Base-by-base conservation (phyloP, 2,329 filamentous ascomycete genomes). In the Hypoxylon sp. region DNA sequence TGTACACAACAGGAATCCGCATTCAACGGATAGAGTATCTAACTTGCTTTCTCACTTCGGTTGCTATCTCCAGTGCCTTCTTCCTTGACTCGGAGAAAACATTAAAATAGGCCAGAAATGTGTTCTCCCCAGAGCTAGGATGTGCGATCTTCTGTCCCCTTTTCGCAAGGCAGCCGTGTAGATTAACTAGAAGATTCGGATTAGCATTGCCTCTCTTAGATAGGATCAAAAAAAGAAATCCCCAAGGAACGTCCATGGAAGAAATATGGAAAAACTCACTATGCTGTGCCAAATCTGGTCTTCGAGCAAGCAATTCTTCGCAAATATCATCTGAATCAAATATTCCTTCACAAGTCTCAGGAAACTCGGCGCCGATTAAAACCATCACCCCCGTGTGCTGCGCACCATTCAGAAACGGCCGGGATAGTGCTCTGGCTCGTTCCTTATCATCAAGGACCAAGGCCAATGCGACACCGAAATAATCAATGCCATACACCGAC, bases 321-420 rank as follows among this genome's bases (percentile, higher is more conserved):
- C 65, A 68, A 17, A 70, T 51, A 16, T 69, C 64, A 9, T 63
- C 65, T 2, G 66, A 68, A 30, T 67, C 64, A 31, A 65, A 70
- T 11, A 68, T 61, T 3, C 66, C 67, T 36, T 64, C 56, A 12
- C 58, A 51, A 13, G 21, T 42, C 17, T 48, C 38, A 11, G 61
- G 58, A 21, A 66, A 63, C 7, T 67, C 63, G 7, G 61, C 66
- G 17, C 60, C 57, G 15, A 70, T 64, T 41, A 67, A 59, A 2
- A 67, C 61, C 21, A 68, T 60, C 7, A 59, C 63, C 0, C 61
- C 59, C 11, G 58, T 57, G 38, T 57, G 51, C 55, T 67, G 63
- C 2, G 63, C 51, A 6, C 62, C 63, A 9, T 44, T 31, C 12
- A 37, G 13, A 29, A 66, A 65, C 3, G 64, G 61, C 15, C 37